Percentiles rank a stretch among this genome's conserved stretches.
phyloP scores from a whole-genome alignment of 1,139 yeast genomes.

The Maudiozyma humilis region DNA sequence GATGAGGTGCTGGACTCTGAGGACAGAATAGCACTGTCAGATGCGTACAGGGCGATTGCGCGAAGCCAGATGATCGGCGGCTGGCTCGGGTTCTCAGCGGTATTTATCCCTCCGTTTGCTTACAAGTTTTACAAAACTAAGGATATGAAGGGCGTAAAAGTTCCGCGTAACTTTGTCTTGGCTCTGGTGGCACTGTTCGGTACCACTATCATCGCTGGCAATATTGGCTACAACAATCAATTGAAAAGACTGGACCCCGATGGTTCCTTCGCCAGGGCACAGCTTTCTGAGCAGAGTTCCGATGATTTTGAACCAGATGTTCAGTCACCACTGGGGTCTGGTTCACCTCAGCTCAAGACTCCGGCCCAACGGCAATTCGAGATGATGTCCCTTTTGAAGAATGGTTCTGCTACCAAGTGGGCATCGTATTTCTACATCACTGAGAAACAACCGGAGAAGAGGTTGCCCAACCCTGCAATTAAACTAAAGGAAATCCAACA shows the following conservation, averaged over 20 bases:
- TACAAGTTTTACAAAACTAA: constrained; percentile 27
- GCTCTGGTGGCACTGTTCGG: constrained; percentile 32
- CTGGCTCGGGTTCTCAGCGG: constrained; percentile 31
- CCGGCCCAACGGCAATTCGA: constrained; percentile 30
- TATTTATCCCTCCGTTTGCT: constrained; percentile 30
- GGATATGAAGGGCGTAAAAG: constrained; percentile 31
- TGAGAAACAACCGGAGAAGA: constrained; percentile 32
- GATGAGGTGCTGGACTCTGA: constrained; percentile 24
- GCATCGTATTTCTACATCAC: constrained; percentile 33
- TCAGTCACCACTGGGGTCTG: not conserved
- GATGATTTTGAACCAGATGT: not conserved
- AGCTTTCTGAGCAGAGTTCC: constrained; percentile 12
- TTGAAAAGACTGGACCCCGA: constrained; percentile 23
- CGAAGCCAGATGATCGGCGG: constrained; percentile 28
- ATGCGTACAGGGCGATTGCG: constrained; percentile 21
- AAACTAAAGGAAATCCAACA: constrained; percentile 22
- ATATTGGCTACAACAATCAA: constrained; percentile 24
- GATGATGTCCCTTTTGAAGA: constrained; percentile 31
- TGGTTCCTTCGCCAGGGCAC: constrained; percentile 9
- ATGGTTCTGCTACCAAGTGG: constrained; percentile 33
- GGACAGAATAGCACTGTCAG: constrained; percentile 26
- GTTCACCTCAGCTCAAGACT: not conserved
- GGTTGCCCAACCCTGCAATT: constrained; percentile 34
- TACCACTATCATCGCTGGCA: constrained; percentile 29
- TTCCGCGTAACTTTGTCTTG: constrained; percentile 30